Conservation (phyloP, 202 grass and related monocot genomes). For the Carex arenaria region DNA sequence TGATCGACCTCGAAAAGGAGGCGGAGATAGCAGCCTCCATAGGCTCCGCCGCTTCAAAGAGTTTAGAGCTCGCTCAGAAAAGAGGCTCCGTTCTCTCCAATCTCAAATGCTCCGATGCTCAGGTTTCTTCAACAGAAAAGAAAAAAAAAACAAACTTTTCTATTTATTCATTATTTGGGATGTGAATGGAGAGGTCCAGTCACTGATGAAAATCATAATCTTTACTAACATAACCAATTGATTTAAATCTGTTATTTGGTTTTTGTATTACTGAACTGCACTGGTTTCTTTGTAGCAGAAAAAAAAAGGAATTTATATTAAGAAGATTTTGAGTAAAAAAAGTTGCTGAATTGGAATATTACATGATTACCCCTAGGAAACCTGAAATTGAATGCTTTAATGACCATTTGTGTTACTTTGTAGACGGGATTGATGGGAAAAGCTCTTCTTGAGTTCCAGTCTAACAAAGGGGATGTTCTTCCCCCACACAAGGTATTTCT, state of each 20-base stretch:
- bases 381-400: not conserved
- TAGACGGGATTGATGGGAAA: slow-evolving; percentile 96
- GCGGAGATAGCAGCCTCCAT: slow-evolving; percentile 74
- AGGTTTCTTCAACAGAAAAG: slow-evolving; percentile 34
- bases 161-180: not conserved
- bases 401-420: slow-evolving; percentile 26
- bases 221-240: not conserved
- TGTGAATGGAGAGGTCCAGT: not conserved
- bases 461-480: slow-evolving; percentile 85
- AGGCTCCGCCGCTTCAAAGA: slow-evolving; percentile 53
- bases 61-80: slow-evolving; percentile 55
- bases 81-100: slow-evolving; percentile 64
- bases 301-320: too few relatives aligned
- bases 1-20: slow-evolving; percentile 92
- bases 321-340: not conserved
- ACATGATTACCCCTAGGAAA: not conserved
- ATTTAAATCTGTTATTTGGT: not conserved
- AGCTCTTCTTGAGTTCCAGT: slow-evolving; percentile 83
- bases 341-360: not conserved
- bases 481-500: slow-evolving; percentile 58
- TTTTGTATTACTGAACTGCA: not conserved
- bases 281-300: not conserved
- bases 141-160: not conserved
- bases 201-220: not conserved
- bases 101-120: slow-evolving; percentile 81